These are phyloP conservation scores for Rhexocercosporidium sp. DNA, from an alignment of 2,329 filamentous ascomycete species.

Conservation along the genomic window DNA sequence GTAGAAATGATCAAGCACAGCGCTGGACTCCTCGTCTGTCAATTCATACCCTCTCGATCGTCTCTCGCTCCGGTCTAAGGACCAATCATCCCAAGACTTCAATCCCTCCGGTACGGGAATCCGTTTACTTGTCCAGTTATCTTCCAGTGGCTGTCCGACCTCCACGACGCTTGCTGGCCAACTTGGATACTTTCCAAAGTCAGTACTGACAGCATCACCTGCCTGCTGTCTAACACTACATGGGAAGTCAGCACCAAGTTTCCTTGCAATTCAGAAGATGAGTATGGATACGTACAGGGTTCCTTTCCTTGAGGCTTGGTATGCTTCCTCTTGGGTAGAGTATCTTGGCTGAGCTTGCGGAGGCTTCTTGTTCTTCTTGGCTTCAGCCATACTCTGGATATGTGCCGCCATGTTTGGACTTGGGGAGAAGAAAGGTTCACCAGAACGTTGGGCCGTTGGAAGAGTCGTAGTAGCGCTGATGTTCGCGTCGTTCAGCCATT, in stretches of 20 bases:
- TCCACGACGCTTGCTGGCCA: background rate
- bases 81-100: background rate
- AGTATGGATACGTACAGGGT: background rate
- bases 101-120: background rate
- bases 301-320: background rate
- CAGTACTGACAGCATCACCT: background rate
- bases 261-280: background rate
- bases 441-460: background rate
- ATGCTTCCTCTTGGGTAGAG: background rate
- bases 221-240: background rate
- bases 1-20: background rate
- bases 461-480: background rate
- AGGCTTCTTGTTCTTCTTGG: background rate
- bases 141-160: background rate
- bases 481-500: background rate
- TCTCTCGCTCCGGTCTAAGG: background rate
- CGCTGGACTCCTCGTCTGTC: background rate
- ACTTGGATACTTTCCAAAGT: background rate
- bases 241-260: background rate
- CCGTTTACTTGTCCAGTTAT: background rate
- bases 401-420: background rate
- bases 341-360: background rate
- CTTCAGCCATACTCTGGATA: background rate
- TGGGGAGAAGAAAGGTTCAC: background rate
- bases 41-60: background rate